Percentiles rank a stretch among this genome's conserved stretches.
Conservation (phyloP, 78 protist genomes). For the Dictyostelium citrinum region DNA sequence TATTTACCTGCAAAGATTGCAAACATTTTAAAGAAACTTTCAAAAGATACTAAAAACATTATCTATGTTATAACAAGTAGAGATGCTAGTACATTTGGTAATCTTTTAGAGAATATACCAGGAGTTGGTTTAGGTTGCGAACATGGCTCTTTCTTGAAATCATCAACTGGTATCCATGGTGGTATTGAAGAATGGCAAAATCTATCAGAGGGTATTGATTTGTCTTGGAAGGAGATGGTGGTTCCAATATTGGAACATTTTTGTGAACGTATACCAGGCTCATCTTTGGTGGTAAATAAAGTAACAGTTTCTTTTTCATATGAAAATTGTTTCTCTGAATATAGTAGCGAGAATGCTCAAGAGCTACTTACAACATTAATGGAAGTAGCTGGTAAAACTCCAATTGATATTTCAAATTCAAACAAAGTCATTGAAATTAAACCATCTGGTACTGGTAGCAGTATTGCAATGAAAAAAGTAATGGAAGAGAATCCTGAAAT, state of each 20-base stretch:
- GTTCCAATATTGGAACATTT: conserved; percentile 38
- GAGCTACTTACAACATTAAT: conserved; percentile 27
- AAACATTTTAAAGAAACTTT: conserved; percentile 5
- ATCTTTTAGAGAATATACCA: conserved; percentile 46
- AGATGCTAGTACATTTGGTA: conserved; percentile 24
- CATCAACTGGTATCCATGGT: conserved; percentile 42
- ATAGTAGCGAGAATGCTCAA: conserved; percentile 20
- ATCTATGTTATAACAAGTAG: conserved; percentile 36
- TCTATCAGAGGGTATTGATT: conserved; percentile 18
- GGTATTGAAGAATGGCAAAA: conserved; percentile 35
- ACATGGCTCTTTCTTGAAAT: conserved; percentile 46
- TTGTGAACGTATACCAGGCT: conserved; percentile 31
- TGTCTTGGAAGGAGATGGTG: conserved; percentile 52
- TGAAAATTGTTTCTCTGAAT: conserved; percentile 1
- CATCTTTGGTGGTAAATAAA: not conserved
- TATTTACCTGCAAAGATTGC: conserved; percentile 11
- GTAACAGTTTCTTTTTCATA: conserved; percentile 19
- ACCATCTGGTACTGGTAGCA: conserved; percentile 49
- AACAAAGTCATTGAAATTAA: conserved; percentile 46
- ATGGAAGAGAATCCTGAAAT: conserved; percentile 32
- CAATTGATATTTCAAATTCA: conserved; percentile 37
- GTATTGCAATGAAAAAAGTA: conserved; percentile 20
- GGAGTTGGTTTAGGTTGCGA: conserved; percentile 41
- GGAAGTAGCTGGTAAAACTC: conserved; percentile 42
- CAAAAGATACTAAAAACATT: conserved; percentile 43